These are phyloP conservation scores for Brassica nigra DNA, from an alignment of 345 rosid genomes.

Conservation along the genomic window DNA sequence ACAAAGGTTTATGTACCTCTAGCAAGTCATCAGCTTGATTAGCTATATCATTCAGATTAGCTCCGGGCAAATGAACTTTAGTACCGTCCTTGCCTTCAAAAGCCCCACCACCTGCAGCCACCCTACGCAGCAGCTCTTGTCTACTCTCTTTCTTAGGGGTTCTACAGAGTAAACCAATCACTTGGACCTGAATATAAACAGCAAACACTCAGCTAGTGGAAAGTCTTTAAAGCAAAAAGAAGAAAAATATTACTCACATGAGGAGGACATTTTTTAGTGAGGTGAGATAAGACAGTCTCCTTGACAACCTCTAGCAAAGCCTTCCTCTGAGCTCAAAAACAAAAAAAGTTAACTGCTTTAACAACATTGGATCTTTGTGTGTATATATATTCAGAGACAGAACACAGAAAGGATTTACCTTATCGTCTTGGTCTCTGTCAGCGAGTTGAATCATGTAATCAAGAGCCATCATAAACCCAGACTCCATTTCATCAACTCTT, in stretches of 20 bases:
- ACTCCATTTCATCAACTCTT: constrained; percentile 1
- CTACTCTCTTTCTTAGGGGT: constrained; percentile 42
- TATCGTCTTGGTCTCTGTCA: background rate
- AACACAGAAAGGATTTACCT: background rate
- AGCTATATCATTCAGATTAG: background rate
- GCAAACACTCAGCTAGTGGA: background rate
- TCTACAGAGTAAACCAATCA: constrained; percentile 93
- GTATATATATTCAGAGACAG: background rate
- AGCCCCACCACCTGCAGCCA: constrained; percentile 6
- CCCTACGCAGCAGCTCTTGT: constrained; percentile 1
- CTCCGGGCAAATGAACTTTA: background rate
- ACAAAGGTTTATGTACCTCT: background rate
- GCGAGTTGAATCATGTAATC: background rate
- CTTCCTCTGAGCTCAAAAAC: background rate
- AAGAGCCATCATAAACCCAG: background rate
- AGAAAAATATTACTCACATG: constrained; percentile 48
- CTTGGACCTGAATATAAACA: constrained; percentile 63
- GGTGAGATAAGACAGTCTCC: background rate
- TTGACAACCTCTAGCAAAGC: background rate
- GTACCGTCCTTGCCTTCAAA: background rate
- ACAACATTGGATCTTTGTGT: background rate
- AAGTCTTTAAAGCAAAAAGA: constrained; percentile 9
- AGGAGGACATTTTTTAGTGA: constrained; percentile 4
- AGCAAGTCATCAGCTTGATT: constrained; percentile 1
- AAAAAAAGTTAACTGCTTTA: background rate